phyloP scores from a whole-genome alignment of 257 asterid species.

The Parsonsia alboflavescens region DNA sequence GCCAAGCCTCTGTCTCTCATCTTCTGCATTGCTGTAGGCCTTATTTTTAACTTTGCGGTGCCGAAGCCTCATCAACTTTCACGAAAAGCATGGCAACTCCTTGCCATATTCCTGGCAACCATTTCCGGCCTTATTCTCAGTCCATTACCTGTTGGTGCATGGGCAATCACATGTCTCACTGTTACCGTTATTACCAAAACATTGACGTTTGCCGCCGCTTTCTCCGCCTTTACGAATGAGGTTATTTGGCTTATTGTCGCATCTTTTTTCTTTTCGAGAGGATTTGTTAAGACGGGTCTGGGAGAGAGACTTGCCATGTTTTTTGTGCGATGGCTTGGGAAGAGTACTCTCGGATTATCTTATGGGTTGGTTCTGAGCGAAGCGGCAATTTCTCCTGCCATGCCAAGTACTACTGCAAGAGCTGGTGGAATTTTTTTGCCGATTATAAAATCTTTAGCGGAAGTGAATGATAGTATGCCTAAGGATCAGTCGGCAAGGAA shows the following conservation, averaged over 20 bases:
- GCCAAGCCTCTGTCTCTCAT: slow-evolving; percentile 49
- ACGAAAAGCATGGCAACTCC: slow-evolving; percentile 63
- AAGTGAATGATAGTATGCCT: slow-evolving; percentile 52
- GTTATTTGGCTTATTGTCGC: slow-evolving; percentile 71
- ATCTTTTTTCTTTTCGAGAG: slow-evolving; percentile 64
- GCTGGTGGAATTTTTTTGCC: slow-evolving; percentile 87
- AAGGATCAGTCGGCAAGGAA: slow-evolving; percentile 50
- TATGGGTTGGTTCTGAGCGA: slow-evolving; percentile 68
- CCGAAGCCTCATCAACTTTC: slow-evolving; percentile 51
- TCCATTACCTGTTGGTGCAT: slow-evolving; percentile 73
- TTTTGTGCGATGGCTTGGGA: slow-evolving; percentile 66
- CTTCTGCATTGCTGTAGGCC: slow-evolving; percentile 42
- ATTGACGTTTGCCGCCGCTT: slow-evolving; percentile 58
- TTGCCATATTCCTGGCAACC: slow-evolving; percentile 60
- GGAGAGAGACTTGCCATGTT: slow-evolving; percentile 72
- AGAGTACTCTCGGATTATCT: slow-evolving; percentile 57
- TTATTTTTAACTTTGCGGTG: slow-evolving; percentile 56
- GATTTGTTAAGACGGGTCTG: slow-evolving; percentile 74
- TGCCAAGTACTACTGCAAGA: slow-evolving; percentile 74
- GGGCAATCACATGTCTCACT: slow-evolving; percentile 61
- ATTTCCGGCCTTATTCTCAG: slow-evolving; percentile 57
- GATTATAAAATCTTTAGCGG: slow-evolving; percentile 60
- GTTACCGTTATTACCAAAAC: slow-evolving; percentile 50
- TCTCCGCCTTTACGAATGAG: slow-evolving; percentile 65
- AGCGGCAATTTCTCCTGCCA: slow-evolving; percentile 60